A percentile compares a stretch with the other conserved stretches of the same genome.
Evolutionary conservation across 2,329 filamentous ascomycete genomes (phyloP).

Genomic region (Penicillium brevicompactum): DNA sequence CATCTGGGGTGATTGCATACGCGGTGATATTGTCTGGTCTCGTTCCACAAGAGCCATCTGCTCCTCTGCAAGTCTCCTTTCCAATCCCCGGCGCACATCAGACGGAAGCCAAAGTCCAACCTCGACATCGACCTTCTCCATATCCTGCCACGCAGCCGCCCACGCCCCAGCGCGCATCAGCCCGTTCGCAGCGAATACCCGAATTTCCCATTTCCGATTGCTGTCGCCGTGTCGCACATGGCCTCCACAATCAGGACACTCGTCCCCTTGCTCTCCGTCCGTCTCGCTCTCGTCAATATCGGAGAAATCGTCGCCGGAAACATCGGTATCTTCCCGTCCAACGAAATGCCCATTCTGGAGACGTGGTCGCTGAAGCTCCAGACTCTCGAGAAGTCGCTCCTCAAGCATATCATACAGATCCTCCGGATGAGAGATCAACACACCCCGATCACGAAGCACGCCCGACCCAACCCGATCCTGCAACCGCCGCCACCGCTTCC

Average conservation of each 20-base stretch:
- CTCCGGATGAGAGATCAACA: conserved; percentile 64
- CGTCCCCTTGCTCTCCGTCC: conserved; percentile 41
- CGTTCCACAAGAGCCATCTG: conserved; percentile 30
- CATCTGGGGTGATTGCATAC: conserved; percentile 10
- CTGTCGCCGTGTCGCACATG: conserved; percentile 48
- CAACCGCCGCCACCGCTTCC: conserved; percentile 53
- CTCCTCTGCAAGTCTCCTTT: conserved; percentile 47
- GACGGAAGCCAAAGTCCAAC: conserved; percentile 70
- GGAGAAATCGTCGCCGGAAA: conserved; percentile 26
- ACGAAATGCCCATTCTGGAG: conserved; percentile 63
- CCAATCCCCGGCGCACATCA: conserved; percentile 53
- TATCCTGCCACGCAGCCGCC: conserved; percentile 92
- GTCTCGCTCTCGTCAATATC: conserved; percentile 38
- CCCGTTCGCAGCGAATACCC: conserved; percentile 92
- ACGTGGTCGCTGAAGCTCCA: conserved; percentile 59
- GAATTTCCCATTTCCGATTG: conserved; percentile 65
- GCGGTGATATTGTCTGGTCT: conserved; percentile 3
- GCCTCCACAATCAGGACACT: conserved; percentile 55
- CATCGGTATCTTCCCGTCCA: conserved; percentile 33
- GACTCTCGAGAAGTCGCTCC: conserved; percentile 61
- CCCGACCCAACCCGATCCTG: conserved; percentile 56
- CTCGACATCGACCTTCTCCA: conserved; percentile 98
- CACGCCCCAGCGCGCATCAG: conserved; percentile 90
- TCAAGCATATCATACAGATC: conserved; percentile 66
- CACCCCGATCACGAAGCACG: conserved; percentile 58